Evolutionary conservation across 2,329 filamentous ascomycete genomes (phyloP), one percentile per base, ranked within the genome.

Genomic region (Verticillium longisporum): DNA sequence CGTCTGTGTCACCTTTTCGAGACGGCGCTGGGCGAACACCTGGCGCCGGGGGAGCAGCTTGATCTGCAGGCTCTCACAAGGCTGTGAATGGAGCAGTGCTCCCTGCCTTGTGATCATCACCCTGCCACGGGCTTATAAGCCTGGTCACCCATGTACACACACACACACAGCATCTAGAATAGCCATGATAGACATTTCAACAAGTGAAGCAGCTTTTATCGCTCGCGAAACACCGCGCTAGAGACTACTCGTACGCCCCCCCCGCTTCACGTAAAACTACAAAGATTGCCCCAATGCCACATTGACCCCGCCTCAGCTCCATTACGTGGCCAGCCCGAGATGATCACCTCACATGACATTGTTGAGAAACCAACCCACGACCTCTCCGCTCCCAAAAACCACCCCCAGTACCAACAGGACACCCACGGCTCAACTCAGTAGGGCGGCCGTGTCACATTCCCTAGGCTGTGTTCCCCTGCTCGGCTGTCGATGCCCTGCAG

Each of bases 401-500:
- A 3, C 26, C 26, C 26, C 3, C 26, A 26, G 3, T 26, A 3
- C 26, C 26, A 26, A 26, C 26, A 26, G 4, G 2, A 26, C 26
- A 26, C 26, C 26, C 4, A 26, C 26, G 26, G 26, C 26, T 26
- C 26, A 26, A 4, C 59, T 68, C 65, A 83, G 66, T 83, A 83
- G 18, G 81, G 81, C 58, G 81, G 81, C 68, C 74, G 75, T 54
- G 77, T 77, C 31, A 82, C 69, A 45, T 77, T 78, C 21, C 79
- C 77, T 58, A 83, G 63, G 56, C 72, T 75, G 45, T 75, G 73
- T 67, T 83, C 81, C 26, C 75, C 78, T 2, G 74, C 72, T 18
- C 75, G 73, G 66, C 78, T 78, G 66, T 83, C 80, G 64, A 84
- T 83, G 10, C 79, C 79, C 63, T 75, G 75, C 56, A 84, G 69